Base-by-base conservation (phyloP, 768 basidiomycete genomes). In the Coprinopsis cinerea region DNA sequence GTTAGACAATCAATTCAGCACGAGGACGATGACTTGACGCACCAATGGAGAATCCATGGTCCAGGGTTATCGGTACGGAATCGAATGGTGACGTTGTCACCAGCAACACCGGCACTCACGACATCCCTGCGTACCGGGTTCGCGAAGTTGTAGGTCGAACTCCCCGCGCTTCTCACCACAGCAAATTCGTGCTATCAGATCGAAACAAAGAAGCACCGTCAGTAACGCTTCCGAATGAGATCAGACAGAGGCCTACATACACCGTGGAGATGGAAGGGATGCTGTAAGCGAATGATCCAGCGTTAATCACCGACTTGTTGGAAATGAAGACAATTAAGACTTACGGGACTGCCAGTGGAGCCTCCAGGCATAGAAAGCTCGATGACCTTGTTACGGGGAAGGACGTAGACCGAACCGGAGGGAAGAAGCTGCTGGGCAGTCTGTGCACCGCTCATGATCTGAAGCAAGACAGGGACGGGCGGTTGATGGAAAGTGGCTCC, bases 41-140 rank as follows among this genome's bases (percentile, higher is more conserved):
- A 67, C 66, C 66, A 65, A 34, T 69, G 70, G 28, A 70, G 57
- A 59, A 70, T 65, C 73, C 77, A 79, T 11, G 75, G 71, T 4
- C 82, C 82, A 0, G 82, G 66, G 62, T 83, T 83, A 58, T 85
- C 78, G 5, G 81, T 81, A 28, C 65, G 59, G 66, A 80, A 83
- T 10, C 81, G 72, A 44, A 83, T 61, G 2, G 73, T 75, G 14
- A 74, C 72, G 9, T 69, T 65, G 43, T 67, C 68, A 5, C 58
- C 55, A 13, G 48, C 50, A 11, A 32, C 22, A 57, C 71, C 61
- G 13, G 52, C 46, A 18, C 39, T 51, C 9, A 82, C 73, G 1
- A 78, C 78, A 58, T 83, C 82, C 46, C 82, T 64, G 68, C 65
- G 47, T 10, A 77, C 70, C 0, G 82, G 82, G 58, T 84, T 75